Evolutionary conservation across 139 green algal genomes (phyloP), one percentile per base, ranked within the genome.

Genomic region (Spirogloea muscicola): DNA sequence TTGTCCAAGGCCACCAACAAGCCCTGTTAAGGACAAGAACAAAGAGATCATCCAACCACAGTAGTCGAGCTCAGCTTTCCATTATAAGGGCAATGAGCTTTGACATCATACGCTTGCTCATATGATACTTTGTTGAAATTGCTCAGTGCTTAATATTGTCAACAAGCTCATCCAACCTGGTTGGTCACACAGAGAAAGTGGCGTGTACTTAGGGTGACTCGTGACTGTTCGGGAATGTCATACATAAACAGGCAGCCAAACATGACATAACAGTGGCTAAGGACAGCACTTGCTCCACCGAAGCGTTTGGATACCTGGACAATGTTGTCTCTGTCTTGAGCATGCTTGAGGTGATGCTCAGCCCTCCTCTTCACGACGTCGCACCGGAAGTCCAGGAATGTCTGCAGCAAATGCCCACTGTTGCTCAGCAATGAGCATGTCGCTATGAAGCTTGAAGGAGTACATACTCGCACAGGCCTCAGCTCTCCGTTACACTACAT

Each of bases 341-440:
- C 88, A n/a, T 86, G 83, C 0, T 16, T 33, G 62, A 95, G 85
- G 37, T 86, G 67, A 66, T 89, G 73, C 43, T 18, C 2, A 7
- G 87, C 80, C 7, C 93, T 81, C 5, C 84, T 77, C 70, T 86
- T 48, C 13, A 97, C 80, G 21, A 95, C 87, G 6, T 88, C 59
- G 7, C 79, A 89, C 74, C 91, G 84, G 73, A 97, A 97, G 44
- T 91, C 89, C 25, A 94, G 72, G 64, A 93, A 97, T 46, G 13
- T 21, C 65, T 67, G 49, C 18, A 64, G 10, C 34, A 21, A 74
- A n/a, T n/a, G n/a, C n/a, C 40, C n/a, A 63, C 58, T 51, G 6
- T 46, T 9, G 7, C 33, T 49, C 18, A n/a, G 10, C 31, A 31
- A 40, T 7, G 25, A 44, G 16, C 58, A 51, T 7, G 7, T n/a